A percentile compares a stretch with the other conserved stretches of the same genome.
phyloP scores from a whole-genome alignment of 169 alveolate genomes.

The Plasmodium vivax region DNA sequence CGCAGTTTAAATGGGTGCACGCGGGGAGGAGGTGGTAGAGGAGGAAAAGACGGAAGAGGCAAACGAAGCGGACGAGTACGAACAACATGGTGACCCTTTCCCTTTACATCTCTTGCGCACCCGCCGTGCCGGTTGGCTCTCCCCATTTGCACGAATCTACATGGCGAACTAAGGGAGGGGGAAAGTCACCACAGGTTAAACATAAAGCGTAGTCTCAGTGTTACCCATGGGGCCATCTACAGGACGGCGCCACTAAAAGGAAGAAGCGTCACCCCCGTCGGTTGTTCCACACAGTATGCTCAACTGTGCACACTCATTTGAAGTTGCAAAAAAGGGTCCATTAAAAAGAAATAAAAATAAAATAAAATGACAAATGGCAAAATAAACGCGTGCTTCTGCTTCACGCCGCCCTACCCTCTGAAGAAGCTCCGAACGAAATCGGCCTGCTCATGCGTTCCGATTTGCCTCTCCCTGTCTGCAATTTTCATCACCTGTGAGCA shows the following conservation, averaged over 20 bases:
- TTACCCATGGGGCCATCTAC: neutral
- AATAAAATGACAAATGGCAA: neutral
- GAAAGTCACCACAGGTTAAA: neutral
- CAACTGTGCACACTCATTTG: neutral
- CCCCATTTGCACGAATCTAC: neutral
- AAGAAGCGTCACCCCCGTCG: neutral
- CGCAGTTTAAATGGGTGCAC: neutral
- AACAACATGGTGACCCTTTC: neutral
- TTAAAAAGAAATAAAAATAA: neutral
- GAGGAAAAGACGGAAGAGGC: neutral
- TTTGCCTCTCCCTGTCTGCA: slow-evolving; percentile 48
- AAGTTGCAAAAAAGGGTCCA: neutral
- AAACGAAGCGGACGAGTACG: neutral
- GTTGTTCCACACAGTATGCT: neutral
- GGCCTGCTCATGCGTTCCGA: slow-evolving; percentile 1
- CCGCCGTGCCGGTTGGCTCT: neutral
- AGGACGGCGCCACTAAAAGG: neutral
- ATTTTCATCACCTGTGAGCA: slow-evolving; percentile 43
- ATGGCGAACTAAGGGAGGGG: neutral
- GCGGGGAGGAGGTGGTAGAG: neutral
- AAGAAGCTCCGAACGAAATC: slow-evolving; percentile 36
- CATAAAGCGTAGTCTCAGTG: neutral
- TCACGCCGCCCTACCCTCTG: neutral
- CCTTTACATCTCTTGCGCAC: neutral
- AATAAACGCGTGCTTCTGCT: neutral